These are phyloP conservation scores for Gliomastix tumulicola DNA, from an alignment of 2,329 filamentous ascomycete species.

Conservation along the genomic window DNA sequence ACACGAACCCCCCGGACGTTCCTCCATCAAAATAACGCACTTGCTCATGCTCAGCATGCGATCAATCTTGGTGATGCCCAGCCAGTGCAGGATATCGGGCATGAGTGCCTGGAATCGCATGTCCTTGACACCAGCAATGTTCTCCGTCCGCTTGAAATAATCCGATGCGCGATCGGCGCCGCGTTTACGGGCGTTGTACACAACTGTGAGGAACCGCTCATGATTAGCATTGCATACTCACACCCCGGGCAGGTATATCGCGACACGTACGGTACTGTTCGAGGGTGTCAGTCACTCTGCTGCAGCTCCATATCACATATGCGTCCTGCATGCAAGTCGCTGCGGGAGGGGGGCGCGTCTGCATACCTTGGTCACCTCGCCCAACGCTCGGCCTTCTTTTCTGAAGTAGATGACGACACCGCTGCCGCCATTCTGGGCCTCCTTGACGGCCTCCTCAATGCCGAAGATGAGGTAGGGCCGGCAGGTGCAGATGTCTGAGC, in stretches of 20 bases:
- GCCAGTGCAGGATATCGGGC: slow-evolving; percentile 96
- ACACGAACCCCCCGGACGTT: not conserved
- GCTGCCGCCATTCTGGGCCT: slow-evolving; percentile 88
- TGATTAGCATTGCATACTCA: no score
- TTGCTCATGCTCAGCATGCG: slow-evolving; percentile 99
- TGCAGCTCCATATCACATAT: no score
- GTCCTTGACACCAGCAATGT: slow-evolving; percentile 91
- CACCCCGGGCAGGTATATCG: not conserved
- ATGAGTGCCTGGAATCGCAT: slow-evolving; percentile 98
- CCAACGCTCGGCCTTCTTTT: slow-evolving; percentile 90
- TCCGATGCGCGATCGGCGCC: slow-evolving; percentile 76
- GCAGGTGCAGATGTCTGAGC: slow-evolving; percentile 96
- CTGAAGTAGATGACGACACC: slow-evolving; percentile 98
- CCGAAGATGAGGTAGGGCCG: slow-evolving; percentile 93
- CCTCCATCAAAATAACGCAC: slow-evolving; percentile 36
- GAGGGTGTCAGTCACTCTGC: not conserved
- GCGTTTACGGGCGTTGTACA: slow-evolving; percentile 74
- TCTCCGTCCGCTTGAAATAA: slow-evolving; percentile 97
- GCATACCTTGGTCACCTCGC: slow-evolving; percentile 88
- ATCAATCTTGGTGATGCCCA: slow-evolving; percentile 97
- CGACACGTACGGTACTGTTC: slow-evolving; percentile 39
- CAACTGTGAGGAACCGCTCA: no score
- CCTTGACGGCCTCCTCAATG: slow-evolving; percentile 94
- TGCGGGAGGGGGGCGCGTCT: no score
- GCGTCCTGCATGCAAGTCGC: no score